Evolutionary conservation across 257 asterid genomes (phyloP).

Genomic region (Solanum etuberosum): DNA sequence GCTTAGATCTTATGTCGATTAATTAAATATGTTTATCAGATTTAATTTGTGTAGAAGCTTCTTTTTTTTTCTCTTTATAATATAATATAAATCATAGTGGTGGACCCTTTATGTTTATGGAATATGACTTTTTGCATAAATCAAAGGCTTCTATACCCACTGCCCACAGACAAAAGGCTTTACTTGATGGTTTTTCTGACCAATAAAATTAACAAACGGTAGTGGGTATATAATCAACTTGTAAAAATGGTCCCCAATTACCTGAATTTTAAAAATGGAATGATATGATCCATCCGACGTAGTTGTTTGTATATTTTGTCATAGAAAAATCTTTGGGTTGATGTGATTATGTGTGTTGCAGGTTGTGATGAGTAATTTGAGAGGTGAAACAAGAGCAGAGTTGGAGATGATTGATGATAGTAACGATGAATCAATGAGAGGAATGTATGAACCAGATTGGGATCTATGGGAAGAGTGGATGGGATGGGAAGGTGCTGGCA

Average conservation of each 20-base stretch:
- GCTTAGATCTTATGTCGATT: neutral
- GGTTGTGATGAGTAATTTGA: conserved; percentile 61
- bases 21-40: neutral
- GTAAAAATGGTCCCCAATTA: neutral
- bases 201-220: neutral
- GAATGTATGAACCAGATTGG: conserved; percentile 50
- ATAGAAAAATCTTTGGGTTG: neutral
- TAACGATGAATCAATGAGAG: conserved; percentile 36
- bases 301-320: too few relatives aligned
- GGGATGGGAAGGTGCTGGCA: conserved; percentile 99
- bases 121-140: neutral
- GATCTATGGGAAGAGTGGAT: conserved; percentile 96
- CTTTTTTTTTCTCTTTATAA: neutral
- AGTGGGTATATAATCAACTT: neutral
- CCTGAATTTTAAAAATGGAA: neutral
- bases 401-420: conserved; percentile 7
- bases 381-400: conserved; percentile 23
- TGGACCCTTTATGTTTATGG: neutral
- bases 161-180: neutral
- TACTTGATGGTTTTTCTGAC: neutral
- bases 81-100: neutral
- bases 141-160: neutral
- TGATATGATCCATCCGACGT: neutral
- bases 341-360: conserved; percentile 12
- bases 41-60: neutral